Percentiles rank a stretch among this genome's conserved stretches.
phyloP scores from a whole-genome alignment of 768 basidiomycete genomes.

The Lentinula sp. region DNA sequence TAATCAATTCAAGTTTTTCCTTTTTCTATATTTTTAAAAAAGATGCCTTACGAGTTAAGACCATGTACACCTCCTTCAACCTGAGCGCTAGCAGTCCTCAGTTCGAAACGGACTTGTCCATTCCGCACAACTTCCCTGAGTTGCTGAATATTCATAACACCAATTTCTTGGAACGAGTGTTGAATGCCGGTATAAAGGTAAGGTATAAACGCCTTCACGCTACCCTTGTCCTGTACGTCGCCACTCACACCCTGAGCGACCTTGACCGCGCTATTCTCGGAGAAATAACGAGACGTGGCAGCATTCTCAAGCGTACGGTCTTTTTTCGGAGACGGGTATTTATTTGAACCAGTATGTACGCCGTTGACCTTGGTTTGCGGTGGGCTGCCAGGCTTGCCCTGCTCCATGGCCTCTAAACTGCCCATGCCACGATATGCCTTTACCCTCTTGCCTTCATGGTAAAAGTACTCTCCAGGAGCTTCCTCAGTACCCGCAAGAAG shows the following conservation, averaged over 20 bases:
- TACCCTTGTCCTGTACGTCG: constrained; percentile 96
- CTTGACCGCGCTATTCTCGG: constrained; percentile 87
- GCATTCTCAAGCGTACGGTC: constrained; percentile 72
- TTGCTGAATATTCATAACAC: constrained; percentile 60
- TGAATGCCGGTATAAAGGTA: constrained; percentile 79
- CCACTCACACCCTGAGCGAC: constrained; percentile 96
- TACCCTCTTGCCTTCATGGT: constrained; percentile 97
- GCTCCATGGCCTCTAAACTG: constrained; percentile 89
- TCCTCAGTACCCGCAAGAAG: constrained; percentile 94
- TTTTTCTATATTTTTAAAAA: no score
- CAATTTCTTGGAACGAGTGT: constrained; percentile 93
- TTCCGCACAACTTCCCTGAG: constrained; percentile 59
- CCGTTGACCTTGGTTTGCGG: constrained; percentile 17
- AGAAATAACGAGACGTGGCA: constrained; percentile 94
- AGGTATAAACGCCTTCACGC: constrained; percentile 87
- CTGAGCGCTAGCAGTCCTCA: constrained; percentile 92
- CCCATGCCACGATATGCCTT: constrained; percentile 99
- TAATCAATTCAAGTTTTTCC: background rate
- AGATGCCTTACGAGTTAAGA: constrained; percentile 74
- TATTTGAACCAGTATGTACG: constrained; percentile 26
- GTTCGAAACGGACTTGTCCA: constrained; percentile 80
- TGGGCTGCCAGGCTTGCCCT: constrained; percentile 44
- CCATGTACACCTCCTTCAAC: constrained; percentile 96
- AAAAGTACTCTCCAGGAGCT: constrained; percentile 98
- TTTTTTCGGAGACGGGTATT: constrained; percentile 44